phyloP scores from a whole-genome alignment of 139 green algal genomes.

The Auxenochlorella pyrenoidosa region DNA sequence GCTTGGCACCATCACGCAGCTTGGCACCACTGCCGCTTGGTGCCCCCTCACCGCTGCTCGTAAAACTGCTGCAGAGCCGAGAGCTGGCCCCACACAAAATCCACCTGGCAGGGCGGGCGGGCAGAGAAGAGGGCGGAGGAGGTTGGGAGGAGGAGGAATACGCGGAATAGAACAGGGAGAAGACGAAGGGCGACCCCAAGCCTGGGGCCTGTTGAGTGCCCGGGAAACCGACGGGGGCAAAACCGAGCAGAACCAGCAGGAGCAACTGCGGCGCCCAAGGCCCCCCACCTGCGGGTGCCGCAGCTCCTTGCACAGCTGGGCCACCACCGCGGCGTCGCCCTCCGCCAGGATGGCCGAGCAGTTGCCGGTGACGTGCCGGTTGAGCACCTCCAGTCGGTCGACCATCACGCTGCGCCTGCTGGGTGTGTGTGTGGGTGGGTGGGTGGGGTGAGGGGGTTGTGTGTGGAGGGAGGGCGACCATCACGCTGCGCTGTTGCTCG shows the following conservation, averaged over 20 bases:
- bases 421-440: background rate
- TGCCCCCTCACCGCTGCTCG: background rate
- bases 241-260: too few species aligned
- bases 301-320: conserved; percentile 40
- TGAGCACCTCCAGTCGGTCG: conserved; percentile 66
- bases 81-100: conserved; percentile 74
- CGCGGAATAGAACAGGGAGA: too few species aligned
- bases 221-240: too few species aligned
- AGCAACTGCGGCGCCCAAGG: too few species aligned
- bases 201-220: too few species aligned
- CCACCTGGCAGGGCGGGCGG: conserved; percentile 3
- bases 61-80: conserved; percentile 48
- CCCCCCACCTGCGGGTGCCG: background rate
- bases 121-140: too few species aligned
- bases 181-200: too few species aligned
- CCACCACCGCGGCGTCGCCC: conserved; percentile 58
- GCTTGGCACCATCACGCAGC: too few species aligned
- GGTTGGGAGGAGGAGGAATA: too few species aligned
- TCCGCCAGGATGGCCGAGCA: conserved; percentile 53
- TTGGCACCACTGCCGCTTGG: too few species aligned
- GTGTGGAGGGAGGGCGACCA: too few species aligned
- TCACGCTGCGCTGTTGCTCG: too few species aligned
- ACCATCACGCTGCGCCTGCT: conserved; percentile 59
- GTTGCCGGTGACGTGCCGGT: conserved; percentile 52
- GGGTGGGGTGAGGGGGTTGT: background rate